Conservation (phyloP, 2,329 filamentous ascomycete genomes). For the Calonectria hawksworthii region DNA sequence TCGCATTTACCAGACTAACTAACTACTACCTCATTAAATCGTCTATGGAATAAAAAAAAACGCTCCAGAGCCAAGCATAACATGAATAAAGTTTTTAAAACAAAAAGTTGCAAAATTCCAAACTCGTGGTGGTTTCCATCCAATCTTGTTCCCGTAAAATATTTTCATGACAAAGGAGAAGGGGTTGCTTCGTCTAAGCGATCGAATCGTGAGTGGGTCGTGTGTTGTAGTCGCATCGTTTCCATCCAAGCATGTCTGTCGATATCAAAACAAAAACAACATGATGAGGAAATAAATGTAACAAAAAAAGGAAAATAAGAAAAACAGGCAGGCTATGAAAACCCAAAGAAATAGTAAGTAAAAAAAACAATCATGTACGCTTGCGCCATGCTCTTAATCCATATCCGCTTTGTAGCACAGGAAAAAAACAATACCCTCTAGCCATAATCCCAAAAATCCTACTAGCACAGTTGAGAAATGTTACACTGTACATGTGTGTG, state of each 20-base stretch:
- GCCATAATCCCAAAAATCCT: not conserved
- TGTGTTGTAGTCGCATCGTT: not conserved
- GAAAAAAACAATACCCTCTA: not conserved
- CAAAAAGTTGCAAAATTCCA: not conserved
- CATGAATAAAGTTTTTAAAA: not conserved
- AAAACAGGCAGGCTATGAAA: too few relatives aligned
- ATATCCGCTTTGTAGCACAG: conserved; percentile 3
- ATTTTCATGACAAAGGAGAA: not conserved
- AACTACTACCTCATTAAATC: conserved; percentile 7
- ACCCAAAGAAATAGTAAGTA: not conserved
- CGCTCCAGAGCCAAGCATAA: not conserved
- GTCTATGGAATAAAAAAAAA: not conserved
- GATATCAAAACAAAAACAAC: not conserved
- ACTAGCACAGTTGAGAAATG: conserved; percentile 18
- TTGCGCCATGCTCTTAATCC: conserved; percentile 11
- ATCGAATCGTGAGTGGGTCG: not conserved
- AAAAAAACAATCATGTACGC: conserved; percentile 4
- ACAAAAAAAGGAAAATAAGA: not conserved
- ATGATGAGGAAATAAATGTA: not conserved
- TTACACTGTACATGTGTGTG: conserved; percentile 24
- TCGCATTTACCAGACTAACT: not conserved
- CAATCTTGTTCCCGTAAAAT: not conserved
- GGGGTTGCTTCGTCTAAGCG: not conserved
- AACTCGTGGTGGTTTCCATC: not conserved
- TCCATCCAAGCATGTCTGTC: not conserved